Evolutionary conservation across 2,329 filamentous ascomycete genomes (phyloP).

Genomic region (Trichoderma sp.): DNA sequence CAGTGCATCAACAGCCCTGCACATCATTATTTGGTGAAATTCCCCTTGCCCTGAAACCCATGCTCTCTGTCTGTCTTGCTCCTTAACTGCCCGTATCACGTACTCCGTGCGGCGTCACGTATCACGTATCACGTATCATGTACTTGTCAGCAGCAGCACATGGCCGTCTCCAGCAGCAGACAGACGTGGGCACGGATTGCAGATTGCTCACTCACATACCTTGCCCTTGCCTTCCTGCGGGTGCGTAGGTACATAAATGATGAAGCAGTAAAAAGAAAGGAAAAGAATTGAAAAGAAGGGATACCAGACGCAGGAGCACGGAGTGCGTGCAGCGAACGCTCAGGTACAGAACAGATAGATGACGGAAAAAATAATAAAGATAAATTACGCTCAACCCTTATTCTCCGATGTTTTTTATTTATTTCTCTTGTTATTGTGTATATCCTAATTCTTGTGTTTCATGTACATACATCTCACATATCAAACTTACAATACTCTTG

Average conservation of each 20-base stretch:
- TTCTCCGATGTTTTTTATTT: background rate
- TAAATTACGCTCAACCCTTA: background rate
- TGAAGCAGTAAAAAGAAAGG: background rate
- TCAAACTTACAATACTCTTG: background rate
- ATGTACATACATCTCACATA: background rate
- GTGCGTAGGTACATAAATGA: background rate
- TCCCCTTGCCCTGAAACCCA: background rate
- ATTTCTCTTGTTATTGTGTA: background rate
- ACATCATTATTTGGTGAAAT: background rate
- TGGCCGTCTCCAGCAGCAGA: background rate
- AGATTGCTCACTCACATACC: background rate
- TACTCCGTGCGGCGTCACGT: background rate
- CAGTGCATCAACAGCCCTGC: background rate
- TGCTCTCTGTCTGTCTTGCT: background rate
- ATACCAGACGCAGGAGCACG: background rate
- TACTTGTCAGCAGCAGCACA: background rate
- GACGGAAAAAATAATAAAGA: background rate
- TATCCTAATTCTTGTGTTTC: background rate
- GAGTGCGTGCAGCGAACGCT: constrained; percentile 8
- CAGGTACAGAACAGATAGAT: background rate
- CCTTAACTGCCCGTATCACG: background rate
- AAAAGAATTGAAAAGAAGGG: background rate
- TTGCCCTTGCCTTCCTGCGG: background rate
- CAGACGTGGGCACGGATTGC: background rate
- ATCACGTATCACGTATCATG: background rate